A percentile compares a stretch with the other conserved stretches of the same genome.
Evolutionary conservation across 768 basidiomycete genomes (phyloP).

Genomic region (Jaapia argillacea): DNA sequence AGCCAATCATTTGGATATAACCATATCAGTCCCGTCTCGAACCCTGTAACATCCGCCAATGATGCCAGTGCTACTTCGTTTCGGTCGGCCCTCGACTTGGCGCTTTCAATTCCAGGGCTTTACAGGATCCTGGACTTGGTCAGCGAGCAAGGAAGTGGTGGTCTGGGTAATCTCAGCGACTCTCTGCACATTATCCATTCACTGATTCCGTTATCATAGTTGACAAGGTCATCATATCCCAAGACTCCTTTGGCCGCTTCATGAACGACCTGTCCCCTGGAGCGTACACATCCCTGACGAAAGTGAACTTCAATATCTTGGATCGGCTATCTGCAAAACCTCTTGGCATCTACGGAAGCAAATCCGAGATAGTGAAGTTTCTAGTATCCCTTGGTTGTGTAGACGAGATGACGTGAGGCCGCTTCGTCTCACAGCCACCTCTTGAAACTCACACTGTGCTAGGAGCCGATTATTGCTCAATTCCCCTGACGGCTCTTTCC

Average conservation of each 20-base stretch:
- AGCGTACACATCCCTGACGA: conserved; percentile 42
- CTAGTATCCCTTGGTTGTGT: conserved; percentile 26
- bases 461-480: conserved; percentile 8
- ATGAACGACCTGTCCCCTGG: conserved; percentile 40
- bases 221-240: conserved; percentile 53
- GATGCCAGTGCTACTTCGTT: no score
- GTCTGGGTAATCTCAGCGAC: conserved; percentile 31
- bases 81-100: conserved; percentile 4
- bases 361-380: conserved; percentile 36
- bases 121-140: conserved; percentile 46
- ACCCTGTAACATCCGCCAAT: no score
- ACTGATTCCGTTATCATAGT: conserved; percentile 23
- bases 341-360: conserved; percentile 49
- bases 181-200: neutral
- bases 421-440: neutral
- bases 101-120: conserved; percentile 28
- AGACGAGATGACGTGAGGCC: conserved; percentile 29
- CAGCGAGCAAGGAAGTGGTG: conserved; percentile 37
- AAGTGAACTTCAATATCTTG: conserved; percentile 43
- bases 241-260: conserved; percentile 36
- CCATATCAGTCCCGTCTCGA: no score
- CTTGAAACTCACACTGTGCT: conserved; percentile 10
- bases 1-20: no score
- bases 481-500: conserved; percentile 14
- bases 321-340: conserved; percentile 37